Evolutionary conservation across 306 rosid genomes (phyloP), one percentile per base, ranked within the genome.

Genomic region (Carpinus fangiana): DNA sequence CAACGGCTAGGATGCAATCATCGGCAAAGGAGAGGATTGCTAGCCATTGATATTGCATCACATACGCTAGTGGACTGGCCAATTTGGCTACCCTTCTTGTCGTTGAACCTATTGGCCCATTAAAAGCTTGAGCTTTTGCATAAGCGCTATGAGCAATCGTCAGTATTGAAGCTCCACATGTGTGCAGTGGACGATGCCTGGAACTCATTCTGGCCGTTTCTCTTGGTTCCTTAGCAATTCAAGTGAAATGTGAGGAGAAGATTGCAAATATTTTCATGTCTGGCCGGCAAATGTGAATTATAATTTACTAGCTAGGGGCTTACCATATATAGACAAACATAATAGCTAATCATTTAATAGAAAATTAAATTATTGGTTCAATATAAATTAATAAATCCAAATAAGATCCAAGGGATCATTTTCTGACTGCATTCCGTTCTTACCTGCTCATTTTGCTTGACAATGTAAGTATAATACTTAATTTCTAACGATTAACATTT

Each of bases 181-280:
- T 82, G 64, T 84, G 94, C 76, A 90, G 73, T 0, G 94, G 98
- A 31, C 85, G 89, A 59, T 78, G 81, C 82, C 94, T 78, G 46
- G 80, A 38, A 74, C 86, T 82, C 86, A 71, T 87, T 87, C 57
- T 82, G 72, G 5, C 7, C 3, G 53, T 48, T 77, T 57, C 23
- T 46, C 65, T 48, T 80, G 79, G 72, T 60, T 84, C 80, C 92
- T 84, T 80, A 65, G 59, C 72, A 83, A 45, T 67, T 51, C 43
- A 69, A 75, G 76, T 54, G 47, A 70, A 0, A 75, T 20, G 17
- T 26, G 41, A 66, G 57, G 46, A 28, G 23, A 50, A 73, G n/a
- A 50, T n/a, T 18, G 56, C n/a, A 21, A 11, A 0, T n/a, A n/a
- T 20, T 55, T 55, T 55, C 61, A 55, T 55, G 56, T 0, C 26